These are phyloP conservation scores for Trametes pubescens DNA, from an alignment of 1,284 basidiomycete species.

Conservation along the genomic window DNA sequence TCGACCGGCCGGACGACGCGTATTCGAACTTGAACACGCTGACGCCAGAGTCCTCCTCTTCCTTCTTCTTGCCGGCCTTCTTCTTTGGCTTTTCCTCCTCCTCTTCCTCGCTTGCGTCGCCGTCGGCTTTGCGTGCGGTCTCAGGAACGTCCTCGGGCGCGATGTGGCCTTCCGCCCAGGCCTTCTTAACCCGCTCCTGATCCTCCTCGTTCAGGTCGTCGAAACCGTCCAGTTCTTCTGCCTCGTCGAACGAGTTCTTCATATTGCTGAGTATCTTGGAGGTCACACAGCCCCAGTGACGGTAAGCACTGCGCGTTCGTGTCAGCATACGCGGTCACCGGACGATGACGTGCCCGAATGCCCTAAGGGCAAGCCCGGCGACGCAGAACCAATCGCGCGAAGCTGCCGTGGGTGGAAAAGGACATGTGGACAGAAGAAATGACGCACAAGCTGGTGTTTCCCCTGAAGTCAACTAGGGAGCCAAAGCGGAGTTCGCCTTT, in stretches of 20 bases:
- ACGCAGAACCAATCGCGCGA: not conserved
- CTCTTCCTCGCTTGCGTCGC: conserved; percentile 57
- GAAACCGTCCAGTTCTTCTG: conserved; percentile 76
- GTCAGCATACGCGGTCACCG: conserved; percentile 6
- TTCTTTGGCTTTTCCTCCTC: conserved; percentile 46
- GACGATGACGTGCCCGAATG: not conserved
- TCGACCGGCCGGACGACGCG: conserved; percentile 38
- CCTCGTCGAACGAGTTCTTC: conserved; percentile 65
- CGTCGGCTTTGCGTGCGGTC: conserved; percentile 65
- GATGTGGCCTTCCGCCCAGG: conserved; percentile 78
- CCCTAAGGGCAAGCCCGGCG: no score
- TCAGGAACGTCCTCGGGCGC: conserved; percentile 83
- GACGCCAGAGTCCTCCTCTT: conserved; percentile 32
- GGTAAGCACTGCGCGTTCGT: conserved; percentile 63
- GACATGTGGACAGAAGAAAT: not conserved
- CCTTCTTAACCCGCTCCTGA: conserved; percentile 69
- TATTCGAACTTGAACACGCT: conserved; percentile 44
- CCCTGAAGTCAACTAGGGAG: conserved; percentile 78
- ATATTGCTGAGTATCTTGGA: conserved; percentile 75
- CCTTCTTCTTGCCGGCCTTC: conserved; percentile 40
- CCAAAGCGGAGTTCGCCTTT: conserved; percentile 83
- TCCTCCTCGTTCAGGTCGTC: conserved; percentile 72
- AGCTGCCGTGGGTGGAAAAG: not conserved
- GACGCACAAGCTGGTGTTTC: conserved; percentile 75
- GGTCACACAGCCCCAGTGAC: conserved; percentile 87